Base-by-base conservation (phyloP, 805 yeast genomes). In the Myxozyma melibiosi region DNA sequence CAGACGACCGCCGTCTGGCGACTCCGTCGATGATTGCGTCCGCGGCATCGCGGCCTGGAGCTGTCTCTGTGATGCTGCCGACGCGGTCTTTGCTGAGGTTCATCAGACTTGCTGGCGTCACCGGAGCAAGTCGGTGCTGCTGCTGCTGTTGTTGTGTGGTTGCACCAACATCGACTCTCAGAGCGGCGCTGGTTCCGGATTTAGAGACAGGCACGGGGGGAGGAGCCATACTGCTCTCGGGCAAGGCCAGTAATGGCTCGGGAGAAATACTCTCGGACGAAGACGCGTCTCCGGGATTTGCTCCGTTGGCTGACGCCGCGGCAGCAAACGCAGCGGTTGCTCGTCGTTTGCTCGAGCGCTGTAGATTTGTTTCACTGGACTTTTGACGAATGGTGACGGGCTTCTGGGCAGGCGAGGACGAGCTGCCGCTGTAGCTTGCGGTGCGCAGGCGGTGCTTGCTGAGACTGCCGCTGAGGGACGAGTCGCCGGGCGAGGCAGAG, bases 81-180 rank as follows among this genome's bases (percentile, higher is more conserved):
- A 35, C 58, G 1, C 39, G 47, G 35, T 46, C 55, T 34, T 55
- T 54, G 46, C 39, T 45, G 14, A 69, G 62, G 41, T 68, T 69
- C 72, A 69, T 69, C 30, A 69, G 58, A 37, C 66, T 68, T 16
- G 72, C 70, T 0, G 72, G 72, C 3, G 72, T 69, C n/a, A 63
- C 71, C 4, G 71, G 71, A 11, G 64, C 65, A 4, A 53, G 31
- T 4, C 39, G 58, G 4, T 43, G 54, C 22, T 24, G 53, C n/a
- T 31, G 44, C 42, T n/a, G 46, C 7, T 24, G 6, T 28, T 35
- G 38, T 22, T 30, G 41, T 27, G 55, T 18, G 24, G 34, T 11
- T 13, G 52, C 42, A 11, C 38, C 28, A 27, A 34, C 25, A 34
- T 45, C 41, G 18, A 22, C 41, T 4, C 41, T 35, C 25, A 35